These are phyloP conservation scores for Pythium oligandrum DNA, from an alignment of 352 stramenopile genomes.

Conservation along the genomic window DNA sequence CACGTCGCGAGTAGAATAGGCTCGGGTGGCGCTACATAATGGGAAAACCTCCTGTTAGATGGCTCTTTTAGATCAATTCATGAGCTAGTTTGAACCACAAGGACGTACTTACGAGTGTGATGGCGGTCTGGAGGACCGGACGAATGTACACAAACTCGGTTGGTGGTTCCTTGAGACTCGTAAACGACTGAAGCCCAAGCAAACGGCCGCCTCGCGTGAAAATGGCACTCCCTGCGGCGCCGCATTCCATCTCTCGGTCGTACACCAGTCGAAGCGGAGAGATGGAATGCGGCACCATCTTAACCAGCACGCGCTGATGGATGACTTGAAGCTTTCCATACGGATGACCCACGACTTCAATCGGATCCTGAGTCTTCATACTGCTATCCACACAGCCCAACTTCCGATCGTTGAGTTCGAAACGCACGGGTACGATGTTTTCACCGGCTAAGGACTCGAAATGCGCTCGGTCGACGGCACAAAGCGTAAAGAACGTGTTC, in stretches of 20 bases:
- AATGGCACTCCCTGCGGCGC: conserved; percentile 30
- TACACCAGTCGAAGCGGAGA: conserved; percentile 43
- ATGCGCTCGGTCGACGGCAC: conserved; percentile 47
- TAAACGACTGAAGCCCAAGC: conserved; percentile 43
- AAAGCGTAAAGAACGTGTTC: conserved; percentile 35
- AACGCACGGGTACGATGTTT: conserved; percentile 37
- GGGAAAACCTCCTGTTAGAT: not conserved
- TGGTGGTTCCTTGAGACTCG: conserved; percentile 28
- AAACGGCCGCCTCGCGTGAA: conserved; percentile 61
- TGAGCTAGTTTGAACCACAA: too few species aligned
- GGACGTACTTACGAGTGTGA: conserved; percentile 58
- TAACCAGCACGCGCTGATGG: conserved; percentile 25
- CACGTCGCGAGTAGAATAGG: conserved; percentile 52
- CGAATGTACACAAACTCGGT: conserved; percentile 45
- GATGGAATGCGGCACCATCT: conserved; percentile 48
- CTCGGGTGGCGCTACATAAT: conserved; percentile 36
- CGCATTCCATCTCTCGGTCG: conserved; percentile 36
- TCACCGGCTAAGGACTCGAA: conserved; percentile 36
- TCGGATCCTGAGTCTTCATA: conserved; percentile 14
- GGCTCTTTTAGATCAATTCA: too few species aligned
- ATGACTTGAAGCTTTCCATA: conserved; percentile 54
- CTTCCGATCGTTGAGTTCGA: conserved; percentile 58
- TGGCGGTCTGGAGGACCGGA: conserved; percentile 38
- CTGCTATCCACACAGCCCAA: conserved; percentile 33
- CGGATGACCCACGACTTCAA: conserved; percentile 59